phyloP scores from a whole-genome alignment of 306 rosid species.

The Trifolium dubium region DNA sequence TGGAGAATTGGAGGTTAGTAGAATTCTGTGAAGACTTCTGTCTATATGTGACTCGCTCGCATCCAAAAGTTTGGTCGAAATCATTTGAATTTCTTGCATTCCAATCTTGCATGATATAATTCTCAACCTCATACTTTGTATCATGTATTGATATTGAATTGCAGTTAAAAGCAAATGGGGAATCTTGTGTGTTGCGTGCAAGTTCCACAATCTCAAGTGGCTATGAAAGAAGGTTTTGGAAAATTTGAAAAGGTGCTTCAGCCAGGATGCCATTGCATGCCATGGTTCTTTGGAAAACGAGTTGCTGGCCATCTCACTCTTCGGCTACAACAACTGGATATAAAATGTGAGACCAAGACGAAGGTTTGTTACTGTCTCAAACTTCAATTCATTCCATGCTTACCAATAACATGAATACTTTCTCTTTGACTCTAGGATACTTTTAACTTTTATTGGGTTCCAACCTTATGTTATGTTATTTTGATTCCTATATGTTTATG shows the following conservation, averaged over 20 bases:
- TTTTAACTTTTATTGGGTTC: no score
- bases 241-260: constrained; percentile 73
- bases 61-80: background rate
- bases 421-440: background rate
- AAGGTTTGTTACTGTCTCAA: constrained; percentile 61
- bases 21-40: background rate
- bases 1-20: background rate
- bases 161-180: constrained; percentile 60
- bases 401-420: background rate
- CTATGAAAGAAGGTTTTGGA: constrained; percentile 80
- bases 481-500: background rate
- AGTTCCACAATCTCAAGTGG: constrained; percentile 86
- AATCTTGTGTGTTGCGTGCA: constrained; percentile 68
- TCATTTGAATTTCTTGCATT: background rate
- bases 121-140: constrained; percentile 8
- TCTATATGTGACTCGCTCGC: background rate
- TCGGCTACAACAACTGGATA: constrained; percentile 85
- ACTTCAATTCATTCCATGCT: constrained; percentile 24
- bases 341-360: constrained; percentile 91
- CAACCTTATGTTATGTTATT: background rate
- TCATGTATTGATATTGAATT: background rate
- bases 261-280: constrained; percentile 94
- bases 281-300: constrained; percentile 76
- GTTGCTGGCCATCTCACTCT: constrained; percentile 85
- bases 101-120: background rate